Evolutionary conservation across 352 stramenopile genomes (phyloP).

Genomic region (Phytophthora sansomeana): DNA sequence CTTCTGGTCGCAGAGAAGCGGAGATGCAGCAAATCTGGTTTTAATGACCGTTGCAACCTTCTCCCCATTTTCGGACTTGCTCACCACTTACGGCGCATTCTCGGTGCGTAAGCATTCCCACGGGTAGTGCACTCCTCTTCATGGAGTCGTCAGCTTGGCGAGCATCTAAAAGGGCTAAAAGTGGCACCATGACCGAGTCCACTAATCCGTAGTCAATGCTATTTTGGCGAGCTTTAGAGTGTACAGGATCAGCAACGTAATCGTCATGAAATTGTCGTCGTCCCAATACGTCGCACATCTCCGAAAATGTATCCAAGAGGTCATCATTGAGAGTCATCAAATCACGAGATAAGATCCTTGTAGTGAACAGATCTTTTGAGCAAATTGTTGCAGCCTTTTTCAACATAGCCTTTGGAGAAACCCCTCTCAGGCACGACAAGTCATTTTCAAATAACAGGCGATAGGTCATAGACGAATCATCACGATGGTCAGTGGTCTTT

Average conservation of each 20-base stretch:
- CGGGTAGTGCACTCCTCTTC: constrained; percentile 1
- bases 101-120: background rate
- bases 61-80: background rate
- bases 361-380: constrained; percentile 24
- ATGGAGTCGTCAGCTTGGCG: constrained; percentile 25
- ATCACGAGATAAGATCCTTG: constrained; percentile 40
- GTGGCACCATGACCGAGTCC: constrained; percentile 27
- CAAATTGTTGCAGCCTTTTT: constrained; percentile 19
- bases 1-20: background rate
- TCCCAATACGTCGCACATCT: constrained; percentile 29
- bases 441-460: constrained; percentile 31
- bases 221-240: background rate
- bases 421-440: constrained; percentile 13
- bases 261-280: background rate
- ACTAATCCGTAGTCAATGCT: constrained; percentile 15
- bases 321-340: constrained; percentile 41
- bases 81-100: background rate
- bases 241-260: background rate
- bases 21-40: constrained; percentile 22
- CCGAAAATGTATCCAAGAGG: constrained; percentile 32
- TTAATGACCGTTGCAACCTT: constrained; percentile 17
- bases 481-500: background rate
- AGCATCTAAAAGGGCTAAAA: constrained; percentile 36
- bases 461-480: constrained; percentile 33
- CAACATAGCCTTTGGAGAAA: constrained; percentile 20